phyloP scores from a whole-genome alignment of 1,139 yeast genomes.

The Zygotorulaspora mrakii region DNA sequence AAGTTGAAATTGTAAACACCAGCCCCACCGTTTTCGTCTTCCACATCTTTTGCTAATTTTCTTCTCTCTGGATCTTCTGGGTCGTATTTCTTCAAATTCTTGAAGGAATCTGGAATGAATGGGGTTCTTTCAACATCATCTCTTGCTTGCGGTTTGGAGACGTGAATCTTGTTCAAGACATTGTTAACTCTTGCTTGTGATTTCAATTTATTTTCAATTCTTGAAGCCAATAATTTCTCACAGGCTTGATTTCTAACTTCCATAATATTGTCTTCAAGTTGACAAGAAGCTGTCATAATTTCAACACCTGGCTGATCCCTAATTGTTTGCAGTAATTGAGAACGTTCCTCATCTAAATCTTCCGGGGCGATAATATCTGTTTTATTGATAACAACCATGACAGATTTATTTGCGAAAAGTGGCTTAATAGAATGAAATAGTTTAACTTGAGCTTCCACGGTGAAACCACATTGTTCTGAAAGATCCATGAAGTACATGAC shows the following conservation, averaged over 20 bases:
- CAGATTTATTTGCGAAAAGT: constrained; percentile 92
- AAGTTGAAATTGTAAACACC: constrained; percentile 94
- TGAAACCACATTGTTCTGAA: constrained; percentile 98
- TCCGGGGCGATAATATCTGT: constrained; percentile 83
- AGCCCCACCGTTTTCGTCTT: constrained; percentile 95
- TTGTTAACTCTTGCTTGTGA: constrained; percentile 85
- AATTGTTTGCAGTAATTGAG: constrained; percentile 63
- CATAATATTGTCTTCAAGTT: constrained; percentile 93
- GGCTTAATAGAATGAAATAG: constrained; percentile 96
- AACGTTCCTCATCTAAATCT: constrained; percentile 75
- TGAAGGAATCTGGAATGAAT: constrained; percentile 72
- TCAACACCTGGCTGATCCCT: constrained; percentile 75
- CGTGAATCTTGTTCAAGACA: constrained; percentile 92
- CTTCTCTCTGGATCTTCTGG: constrained; percentile 79
- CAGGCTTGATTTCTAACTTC: constrained; percentile 95
- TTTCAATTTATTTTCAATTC: constrained; percentile 95
- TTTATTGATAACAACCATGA: constrained; percentile 91
- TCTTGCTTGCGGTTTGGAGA: constrained; percentile 83
- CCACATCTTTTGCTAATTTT: constrained; percentile 79
- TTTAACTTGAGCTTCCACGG: constrained; percentile 95
- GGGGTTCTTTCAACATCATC: constrained; percentile 82
- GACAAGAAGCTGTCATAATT: constrained; percentile 88
- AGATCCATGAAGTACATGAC: constrained; percentile 96
- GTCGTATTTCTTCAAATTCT: constrained; percentile 61
- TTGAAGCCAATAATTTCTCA: constrained; percentile 88